Evolutionary conservation across 331 rosid genomes (phyloP), one percentile per base, ranked within the genome.

Genomic region (Ulmus americana): DNA sequence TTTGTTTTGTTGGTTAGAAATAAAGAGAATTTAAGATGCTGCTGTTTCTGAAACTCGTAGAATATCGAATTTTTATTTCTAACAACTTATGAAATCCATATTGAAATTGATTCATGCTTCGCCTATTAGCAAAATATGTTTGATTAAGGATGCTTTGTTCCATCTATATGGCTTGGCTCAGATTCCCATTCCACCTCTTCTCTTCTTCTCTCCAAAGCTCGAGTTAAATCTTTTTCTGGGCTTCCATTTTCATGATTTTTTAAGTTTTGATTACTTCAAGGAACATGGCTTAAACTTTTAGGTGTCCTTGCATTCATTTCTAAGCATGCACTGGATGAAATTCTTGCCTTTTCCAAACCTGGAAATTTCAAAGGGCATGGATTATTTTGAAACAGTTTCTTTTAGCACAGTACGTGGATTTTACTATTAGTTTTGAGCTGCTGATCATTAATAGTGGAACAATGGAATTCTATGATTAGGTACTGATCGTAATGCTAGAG

Each of bases 401-500:
- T 13, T 6, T 15, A 28, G 35, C 2, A 1, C 35, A 3, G 3
- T 28, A 28, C 35, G 1, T 28, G 35, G 35, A 28, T 28, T 28
- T 2, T 28, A 28, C 14, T 58, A n/a, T 57, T 12, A n/a, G 14
- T 4, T 52, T 55, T 63, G 65, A 20, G 38, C 77, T 61, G 57
- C 4, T 46, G 54, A 42, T 58, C 15, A 45, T 62, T 39, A 61
- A 44, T 14, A 55, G 59, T 70, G 56, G 61, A 55, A 62, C 70
- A 67, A 66, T 77, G 74, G 18, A 57, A 54, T 28, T 28, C 59
- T 52, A 64, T 71, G 67, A 20, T 73, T 74, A 94, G 99, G 95
- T 68, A 80, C 88, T 64, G 99, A 90, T 12, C 88, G 88, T 39
- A 14, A 72, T 70, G 60, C 42, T 66, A 82, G 99, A 79, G 80